A percentile compares a stretch with the other conserved stretches of the same genome.
Conservation (phyloP, 176 grass and related monocot genomes). For the Bromus sterilis region DNA sequence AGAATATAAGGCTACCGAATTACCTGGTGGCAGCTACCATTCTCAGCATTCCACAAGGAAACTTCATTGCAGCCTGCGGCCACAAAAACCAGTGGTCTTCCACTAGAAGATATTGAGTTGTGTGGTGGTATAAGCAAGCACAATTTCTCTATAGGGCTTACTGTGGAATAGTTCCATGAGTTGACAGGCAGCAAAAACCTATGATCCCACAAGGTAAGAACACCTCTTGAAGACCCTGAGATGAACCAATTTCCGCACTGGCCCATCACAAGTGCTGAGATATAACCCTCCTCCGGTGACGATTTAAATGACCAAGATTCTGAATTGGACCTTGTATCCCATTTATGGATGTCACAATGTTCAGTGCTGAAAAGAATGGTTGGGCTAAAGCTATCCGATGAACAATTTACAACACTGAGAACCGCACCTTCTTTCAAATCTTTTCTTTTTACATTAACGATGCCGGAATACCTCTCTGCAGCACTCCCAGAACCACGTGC, state of each 20-base stretch:
- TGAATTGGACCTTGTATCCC: conserved; percentile 67
- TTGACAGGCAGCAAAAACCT: conserved; percentile 96
- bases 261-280: conserved; percentile 74
- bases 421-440: conserved; percentile 79
- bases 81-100: conserved; percentile 84
- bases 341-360: conserved; percentile 74
- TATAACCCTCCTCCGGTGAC: conserved; percentile 70
- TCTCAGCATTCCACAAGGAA: conserved; percentile 96
- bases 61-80: conserved; percentile 82
- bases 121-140: conserved; percentile 83
- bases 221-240: conserved; percentile 88
- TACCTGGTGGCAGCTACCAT: conserved; percentile 98
- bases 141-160: conserved; percentile 80
- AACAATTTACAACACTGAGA: conserved; percentile 76
- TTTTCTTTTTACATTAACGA: conserved; percentile 71
- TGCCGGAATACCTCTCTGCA: conserved; percentile 82
- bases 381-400: conserved; percentile 58
- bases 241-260: conserved; percentile 97
- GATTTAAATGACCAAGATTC: conserved; percentile 87
- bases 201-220: conserved; percentile 90
- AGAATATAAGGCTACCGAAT: background rate
- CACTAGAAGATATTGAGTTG: conserved; percentile 51
- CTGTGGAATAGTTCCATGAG: conserved; percentile 80
- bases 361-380: conserved; percentile 85
- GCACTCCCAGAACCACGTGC: conserved; percentile 61